phyloP scores from a whole-genome alignment of 345 rosid species.

The Durio zibethinus region DNA sequence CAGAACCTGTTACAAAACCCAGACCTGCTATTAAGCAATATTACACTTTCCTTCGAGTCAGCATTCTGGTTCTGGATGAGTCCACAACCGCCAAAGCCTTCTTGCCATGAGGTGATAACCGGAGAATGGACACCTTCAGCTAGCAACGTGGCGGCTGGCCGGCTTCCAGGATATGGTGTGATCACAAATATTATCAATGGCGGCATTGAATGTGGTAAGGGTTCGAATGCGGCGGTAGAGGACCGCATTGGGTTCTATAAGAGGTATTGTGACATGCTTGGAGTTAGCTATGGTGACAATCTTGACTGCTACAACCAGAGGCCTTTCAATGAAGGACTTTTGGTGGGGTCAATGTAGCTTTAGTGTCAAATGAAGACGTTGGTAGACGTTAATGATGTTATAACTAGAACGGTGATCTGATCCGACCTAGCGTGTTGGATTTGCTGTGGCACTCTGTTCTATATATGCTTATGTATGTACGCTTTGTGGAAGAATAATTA shows the following conservation, averaged over 20 bases:
- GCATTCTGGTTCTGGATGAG: conserved; percentile 83
- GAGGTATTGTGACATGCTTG: conserved; percentile 51
- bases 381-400: too few relatives aligned
- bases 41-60: conserved; percentile 55
- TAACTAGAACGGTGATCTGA: too few relatives aligned
- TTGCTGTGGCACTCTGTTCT: too few relatives aligned
- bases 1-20: conserved; percentile 57
- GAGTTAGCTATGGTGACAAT: conserved; percentile 45
- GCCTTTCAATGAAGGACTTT: conserved; percentile 21
- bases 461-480: too few relatives aligned
- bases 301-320: conserved; percentile 58
- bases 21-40: conserved; percentile 42
- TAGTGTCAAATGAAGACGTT: neutral
- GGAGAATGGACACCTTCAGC: conserved; percentile 43
- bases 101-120: conserved; percentile 56
- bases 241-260: conserved; percentile 61
- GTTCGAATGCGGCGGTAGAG: conserved; percentile 34
- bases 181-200: conserved; percentile 66
- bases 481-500: too few relatives aligned
- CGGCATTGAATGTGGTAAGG: conserved; percentile 56
- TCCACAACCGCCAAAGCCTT: conserved; percentile 48
- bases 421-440: too few relatives aligned
- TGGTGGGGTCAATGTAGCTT: neutral
- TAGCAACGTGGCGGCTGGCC: conserved; percentile 28
- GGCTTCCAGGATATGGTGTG: conserved; percentile 48